phyloP scores from a whole-genome alignment of 805 yeast species.

The Ogataea minuta region DNA sequence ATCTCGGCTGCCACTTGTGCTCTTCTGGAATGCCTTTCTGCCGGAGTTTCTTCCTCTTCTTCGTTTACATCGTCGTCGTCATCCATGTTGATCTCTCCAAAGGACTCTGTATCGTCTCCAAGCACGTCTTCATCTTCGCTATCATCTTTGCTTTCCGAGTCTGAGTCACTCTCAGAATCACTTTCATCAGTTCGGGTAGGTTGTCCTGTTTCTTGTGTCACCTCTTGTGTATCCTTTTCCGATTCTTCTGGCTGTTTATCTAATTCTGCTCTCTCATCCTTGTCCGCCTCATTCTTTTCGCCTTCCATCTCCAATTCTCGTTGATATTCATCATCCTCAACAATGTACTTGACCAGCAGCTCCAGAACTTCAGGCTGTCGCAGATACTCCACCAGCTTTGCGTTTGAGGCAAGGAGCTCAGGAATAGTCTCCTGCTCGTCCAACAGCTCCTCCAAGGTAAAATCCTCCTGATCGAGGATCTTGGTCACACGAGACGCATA shows the following conservation, averaged over 20 bases:
- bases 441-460: constrained; percentile 54
- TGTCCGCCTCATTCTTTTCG: constrained; percentile 3
- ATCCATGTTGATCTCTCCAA: constrained; percentile 21
- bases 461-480: constrained; percentile 47
- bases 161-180: constrained; percentile 20
- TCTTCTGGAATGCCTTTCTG: constrained; percentile 36
- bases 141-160: constrained; percentile 14
- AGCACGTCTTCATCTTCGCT: constrained; percentile 12
- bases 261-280: constrained; percentile 11
- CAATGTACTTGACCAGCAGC: constrained; percentile 66
- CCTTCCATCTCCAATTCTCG: constrained; percentile 11
- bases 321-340: constrained; percentile 46
- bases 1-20: constrained; percentile 85
- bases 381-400: constrained; percentile 73
- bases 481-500: constrained; percentile 58
- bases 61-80: constrained; percentile 31
- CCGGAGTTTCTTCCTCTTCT: constrained; percentile 33
- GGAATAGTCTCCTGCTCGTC: constrained; percentile 75
- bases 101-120: constrained; percentile 20
- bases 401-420: constrained; percentile 68
- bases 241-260: constrained; percentile 4
- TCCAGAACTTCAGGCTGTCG: constrained; percentile 73
- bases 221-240: not conserved
- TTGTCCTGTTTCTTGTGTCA: not conserved
- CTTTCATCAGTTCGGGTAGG: constrained; percentile 1